A percentile compares a stretch with the other conserved stretches of the same genome.
phyloP scores from a whole-genome alignment of 2,329 filamentous ascomycete genomes.

The Laburnicola sp. region DNA sequence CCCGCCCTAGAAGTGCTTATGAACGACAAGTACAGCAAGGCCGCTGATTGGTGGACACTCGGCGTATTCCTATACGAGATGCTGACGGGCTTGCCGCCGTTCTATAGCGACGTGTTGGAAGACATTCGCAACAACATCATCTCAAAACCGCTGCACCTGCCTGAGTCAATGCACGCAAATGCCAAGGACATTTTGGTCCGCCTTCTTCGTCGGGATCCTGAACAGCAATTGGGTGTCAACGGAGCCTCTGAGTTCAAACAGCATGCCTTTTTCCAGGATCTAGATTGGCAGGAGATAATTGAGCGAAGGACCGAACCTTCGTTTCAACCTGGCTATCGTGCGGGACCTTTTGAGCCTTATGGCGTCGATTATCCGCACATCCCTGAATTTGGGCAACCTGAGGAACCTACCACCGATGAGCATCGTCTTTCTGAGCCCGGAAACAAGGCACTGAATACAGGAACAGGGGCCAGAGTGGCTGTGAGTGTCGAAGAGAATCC shows the following conservation, averaged over 20 bases:
- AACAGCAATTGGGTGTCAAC: neutral
- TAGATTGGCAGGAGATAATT: neutral
- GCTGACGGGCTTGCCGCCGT: neutral
- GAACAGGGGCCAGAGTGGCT: neutral
- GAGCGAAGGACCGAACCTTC: neutral
- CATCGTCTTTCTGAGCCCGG: neutral
- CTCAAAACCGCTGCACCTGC: neutral
- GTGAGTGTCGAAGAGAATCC: neutral
- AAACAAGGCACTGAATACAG: neutral
- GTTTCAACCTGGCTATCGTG: neutral
- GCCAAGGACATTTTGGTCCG: neutral
- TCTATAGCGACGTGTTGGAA: neutral
- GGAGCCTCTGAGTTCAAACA: neutral
- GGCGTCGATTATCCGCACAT: neutral
- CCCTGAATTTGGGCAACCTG: neutral
- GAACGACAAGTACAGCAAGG: neutral
- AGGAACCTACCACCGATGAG: neutral
- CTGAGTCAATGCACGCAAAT: neutral
- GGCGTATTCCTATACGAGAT: constrained; percentile 1
- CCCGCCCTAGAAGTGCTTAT: neutral
- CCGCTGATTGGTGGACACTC: neutral
- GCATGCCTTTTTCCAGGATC: neutral
- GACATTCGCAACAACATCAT: neutral
- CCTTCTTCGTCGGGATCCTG: neutral
- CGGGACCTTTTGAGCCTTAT: neutral